Base-by-base conservation (phyloP, 345 rosid genomes). In the Microcos paniculata region DNA sequence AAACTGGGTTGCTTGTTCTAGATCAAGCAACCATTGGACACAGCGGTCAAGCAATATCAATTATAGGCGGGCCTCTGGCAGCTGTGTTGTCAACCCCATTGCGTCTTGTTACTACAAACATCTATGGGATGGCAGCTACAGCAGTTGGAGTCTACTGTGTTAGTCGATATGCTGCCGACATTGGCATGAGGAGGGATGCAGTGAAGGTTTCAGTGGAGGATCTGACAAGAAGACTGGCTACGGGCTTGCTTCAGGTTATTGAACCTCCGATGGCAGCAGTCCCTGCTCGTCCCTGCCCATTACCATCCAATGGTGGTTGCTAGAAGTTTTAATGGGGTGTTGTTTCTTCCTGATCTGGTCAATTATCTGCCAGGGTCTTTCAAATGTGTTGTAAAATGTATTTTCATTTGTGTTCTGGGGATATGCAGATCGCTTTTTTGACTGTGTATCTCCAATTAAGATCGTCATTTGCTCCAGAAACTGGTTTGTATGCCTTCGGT, bases 41-140 rank as follows among this genome's bases (percentile, higher is more conserved):
- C 82, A 94, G 99, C 15, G 98, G 99, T 63, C 99, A 91, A 64
- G 90, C 96, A 0, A 90, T 81, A 35, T 93, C 98, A 4, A 88
- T 88, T 24, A 82, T 90, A 15, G 93, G 96, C 0, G 98, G 96
- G 21, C 91, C 97, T 1, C 90, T 93, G 30, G 92, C 94, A 13
- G 98, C 98, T 0, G 92, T 93, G 46, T 52, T 91, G 62, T 90
- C 97, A 15, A 79, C 90, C 0, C 92, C 98, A 1, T 23, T 90
- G 86, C 87, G 93, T 26, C 85, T 96, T 62, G 89, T 89, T 52
- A 89, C 93, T 6, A 89, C 98, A 51, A 96, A 89, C 63, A 61
- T 91, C 24, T 93, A 91, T 31, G 97, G 98, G 1, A 95, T 92
- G 94, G 97, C 91, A 0, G 97, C 92, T 16, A 86, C 94, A 2